phyloP scores from a whole-genome alignment of 2,329 filamentous ascomycete genomes.

The Claviceps quebecensis region DNA sequence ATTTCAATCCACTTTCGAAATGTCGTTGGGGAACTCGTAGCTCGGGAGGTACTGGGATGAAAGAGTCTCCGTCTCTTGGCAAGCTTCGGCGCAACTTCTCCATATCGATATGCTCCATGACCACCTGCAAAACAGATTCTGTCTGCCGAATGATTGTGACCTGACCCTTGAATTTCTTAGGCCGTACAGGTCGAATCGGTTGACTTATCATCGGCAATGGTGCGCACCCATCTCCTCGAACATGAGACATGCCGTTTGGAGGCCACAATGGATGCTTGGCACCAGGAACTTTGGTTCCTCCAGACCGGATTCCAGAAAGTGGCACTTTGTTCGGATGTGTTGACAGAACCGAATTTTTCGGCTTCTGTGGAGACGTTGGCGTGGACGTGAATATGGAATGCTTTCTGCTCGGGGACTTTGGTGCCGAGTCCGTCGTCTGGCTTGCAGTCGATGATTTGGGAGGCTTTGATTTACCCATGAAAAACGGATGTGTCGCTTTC shows the following conservation, averaged over 20 bases:
- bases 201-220: neutral
- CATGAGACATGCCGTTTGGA: conserved; percentile 46
- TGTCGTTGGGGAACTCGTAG: conserved; percentile 41
- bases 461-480: conserved; percentile 21
- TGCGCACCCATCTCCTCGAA: conserved; percentile 33
- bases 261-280: conserved; percentile 60
- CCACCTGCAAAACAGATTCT: conserved; percentile 29
- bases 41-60: conserved; percentile 30
- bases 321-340: conserved; percentile 17
- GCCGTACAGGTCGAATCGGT: neutral
- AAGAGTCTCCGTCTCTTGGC: conserved; percentile 21
- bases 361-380: conserved; percentile 35
- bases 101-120: conserved; percentile 16
- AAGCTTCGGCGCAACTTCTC: conserved; percentile 14
- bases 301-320: conserved; percentile 30
- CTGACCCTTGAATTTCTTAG: conserved; percentile 37
- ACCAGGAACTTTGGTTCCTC: conserved; percentile 47
- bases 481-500: conserved; percentile 30
- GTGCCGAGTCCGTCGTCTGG: conserved; percentile 9
- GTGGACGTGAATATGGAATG: conserved; percentile 37
- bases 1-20: conserved; percentile 42
- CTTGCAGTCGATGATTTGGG: conserved; percentile 9
- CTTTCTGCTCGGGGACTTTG: conserved; percentile 16
- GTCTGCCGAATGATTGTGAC: conserved; percentile 23
- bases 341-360: conserved; percentile 16